phyloP scores from a whole-genome alignment of 169 alveolate species.

The Ichthyophthirius multifiliis region DNA sequence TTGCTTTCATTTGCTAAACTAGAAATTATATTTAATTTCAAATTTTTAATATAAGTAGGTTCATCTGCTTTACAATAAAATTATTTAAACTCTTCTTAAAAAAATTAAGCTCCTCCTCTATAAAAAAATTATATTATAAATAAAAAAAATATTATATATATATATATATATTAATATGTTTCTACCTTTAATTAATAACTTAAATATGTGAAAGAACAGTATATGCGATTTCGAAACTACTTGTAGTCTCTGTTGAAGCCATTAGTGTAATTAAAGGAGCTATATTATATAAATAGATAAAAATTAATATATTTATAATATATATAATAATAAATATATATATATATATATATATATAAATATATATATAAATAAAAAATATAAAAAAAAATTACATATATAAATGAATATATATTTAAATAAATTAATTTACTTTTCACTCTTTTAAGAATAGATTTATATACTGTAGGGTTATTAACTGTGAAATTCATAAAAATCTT shows the following conservation, averaged over 20 bases:
- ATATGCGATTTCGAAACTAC: conserved; percentile 73
- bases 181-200: conserved; percentile 42
- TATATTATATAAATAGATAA: background rate
- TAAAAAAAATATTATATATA: background rate
- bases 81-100: conserved; percentile 71
- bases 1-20: conserved; percentile 82
- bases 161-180: background rate
- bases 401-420: no score
- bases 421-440: conserved; percentile 28
- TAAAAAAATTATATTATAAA: background rate
- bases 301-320: background rate
- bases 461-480: conserved; percentile 62
- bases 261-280: conserved; percentile 84
- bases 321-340: background rate
- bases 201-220: conserved; percentile 77
- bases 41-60: conserved; percentile 74
- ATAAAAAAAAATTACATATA: no score
- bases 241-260: conserved; percentile 75
- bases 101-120: conserved; percentile 71
- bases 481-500: conserved; percentile 84
- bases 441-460: conserved; percentile 71
- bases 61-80: conserved; percentile 83
- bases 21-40: conserved; percentile 78
- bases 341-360: no score
- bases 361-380: background rate